phyloP scores from a whole-genome alignment of 306 rosid species.

The Begonia fuchsioides region DNA sequence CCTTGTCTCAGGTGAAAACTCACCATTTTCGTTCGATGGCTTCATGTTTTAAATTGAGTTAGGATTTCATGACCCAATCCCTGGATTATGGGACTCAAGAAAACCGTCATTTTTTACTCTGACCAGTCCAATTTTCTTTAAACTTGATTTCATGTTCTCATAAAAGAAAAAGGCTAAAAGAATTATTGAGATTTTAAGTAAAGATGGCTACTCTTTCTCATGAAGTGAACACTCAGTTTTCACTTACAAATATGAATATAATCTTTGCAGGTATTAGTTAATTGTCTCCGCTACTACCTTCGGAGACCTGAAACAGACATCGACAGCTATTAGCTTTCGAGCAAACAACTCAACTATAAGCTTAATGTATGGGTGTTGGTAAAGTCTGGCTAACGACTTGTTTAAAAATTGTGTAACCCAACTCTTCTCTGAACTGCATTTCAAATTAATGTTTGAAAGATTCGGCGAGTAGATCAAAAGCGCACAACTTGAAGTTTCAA shows the following conservation, averaged over 20 bases:
- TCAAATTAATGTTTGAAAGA: neutral
- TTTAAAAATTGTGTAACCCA: too few relatives aligned
- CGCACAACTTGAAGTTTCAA: neutral
- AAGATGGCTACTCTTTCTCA: neutral
- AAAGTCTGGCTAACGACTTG: neutral
- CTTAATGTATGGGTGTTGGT: neutral
- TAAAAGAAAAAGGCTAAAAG: neutral
- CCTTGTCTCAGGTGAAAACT: constrained; percentile 70
- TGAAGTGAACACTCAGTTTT: neutral
- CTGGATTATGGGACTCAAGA: too few relatives aligned
- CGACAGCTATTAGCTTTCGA: constrained; percentile 50
- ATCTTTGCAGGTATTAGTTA: constrained; percentile 61
- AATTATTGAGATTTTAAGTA: neutral
- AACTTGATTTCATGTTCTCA: neutral
- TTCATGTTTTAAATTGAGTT: too few relatives aligned
- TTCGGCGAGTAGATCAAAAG: neutral
- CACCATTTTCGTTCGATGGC: neutral
- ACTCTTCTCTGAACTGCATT: too few relatives aligned
- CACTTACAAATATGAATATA: neutral
- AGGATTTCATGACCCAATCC: too few relatives aligned
- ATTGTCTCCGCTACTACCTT: constrained; percentile 78
- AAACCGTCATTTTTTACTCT: too few relatives aligned
- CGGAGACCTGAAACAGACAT: constrained; percentile 85
- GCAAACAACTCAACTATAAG: constrained; percentile 5
- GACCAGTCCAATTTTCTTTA: neutral